These are phyloP conservation scores for Eucalyptus tenuipes DNA, from an alignment of 345 rosid species.

Conservation along the genomic window DNA sequence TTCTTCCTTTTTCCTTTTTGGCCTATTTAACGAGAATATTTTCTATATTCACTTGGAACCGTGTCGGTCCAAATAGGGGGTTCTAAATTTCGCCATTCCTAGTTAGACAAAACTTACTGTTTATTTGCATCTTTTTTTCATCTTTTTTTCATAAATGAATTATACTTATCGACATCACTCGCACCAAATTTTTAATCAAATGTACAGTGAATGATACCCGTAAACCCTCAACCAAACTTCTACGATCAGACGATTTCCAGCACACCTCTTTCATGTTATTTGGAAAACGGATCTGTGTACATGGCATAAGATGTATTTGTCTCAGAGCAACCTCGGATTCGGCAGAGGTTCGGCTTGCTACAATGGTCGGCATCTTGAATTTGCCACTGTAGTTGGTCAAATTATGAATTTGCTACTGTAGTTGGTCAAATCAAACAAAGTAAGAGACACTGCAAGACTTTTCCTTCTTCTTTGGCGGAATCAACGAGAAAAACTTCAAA, in stretches of 20 bases:
- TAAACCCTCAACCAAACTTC: not conserved
- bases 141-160: not conserved
- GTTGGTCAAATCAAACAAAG: not conserved
- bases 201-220: not conserved
- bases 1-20: not conserved
- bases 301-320: not conserved
- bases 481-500: not conserved
- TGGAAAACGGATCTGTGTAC: rapidly evolving
- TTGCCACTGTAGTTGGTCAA: not conserved
- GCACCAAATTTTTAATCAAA: not conserved
- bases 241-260: not conserved
- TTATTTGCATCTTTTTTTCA: not conserved
- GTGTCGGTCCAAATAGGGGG: not conserved
- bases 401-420: not conserved
- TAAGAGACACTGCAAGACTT: not conserved
- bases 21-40: not conserved
- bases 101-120: not conserved
- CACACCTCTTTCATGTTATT: not conserved
- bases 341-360: not conserved
- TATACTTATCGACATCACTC: not conserved
- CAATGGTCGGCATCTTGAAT: not conserved
- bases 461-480: not conserved
- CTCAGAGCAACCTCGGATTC: not conserved
- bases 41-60: not conserved
- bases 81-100: not conserved